Percentiles rank a stretch among this genome's conserved stretches.
Conservation (phyloP, 495 filamentous ascomycete genomes). For the Xylaria longipes region DNA sequence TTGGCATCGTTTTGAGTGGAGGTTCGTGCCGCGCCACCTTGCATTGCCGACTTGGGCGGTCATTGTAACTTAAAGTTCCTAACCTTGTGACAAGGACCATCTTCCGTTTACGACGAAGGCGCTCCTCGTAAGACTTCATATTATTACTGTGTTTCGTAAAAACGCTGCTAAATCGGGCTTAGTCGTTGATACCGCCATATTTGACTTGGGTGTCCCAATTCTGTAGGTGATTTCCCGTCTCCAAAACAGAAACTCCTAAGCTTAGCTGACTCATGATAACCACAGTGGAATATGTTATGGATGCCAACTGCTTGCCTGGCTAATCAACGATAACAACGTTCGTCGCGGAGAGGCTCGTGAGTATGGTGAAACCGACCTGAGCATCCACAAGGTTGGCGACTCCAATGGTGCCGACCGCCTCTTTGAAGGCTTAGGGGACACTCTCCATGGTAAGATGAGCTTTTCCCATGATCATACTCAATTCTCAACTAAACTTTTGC, state of each 20-base stretch:
- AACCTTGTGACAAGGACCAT: conserved; percentile 32
- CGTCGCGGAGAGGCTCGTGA: conserved; percentile 73
- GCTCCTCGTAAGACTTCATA: conserved; percentile 62
- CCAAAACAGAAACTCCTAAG: background rate
- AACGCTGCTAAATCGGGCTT: background rate
- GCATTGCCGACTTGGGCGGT: conserved; percentile 2
- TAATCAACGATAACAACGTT: conserved; percentile 70
- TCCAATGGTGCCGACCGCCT: conserved; percentile 70
- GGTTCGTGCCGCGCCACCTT: conserved; percentile 43
- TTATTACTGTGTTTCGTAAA: conserved; percentile 19
- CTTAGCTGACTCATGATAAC: background rate
- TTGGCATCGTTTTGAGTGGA: conserved; percentile 80
- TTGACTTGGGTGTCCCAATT: conserved; percentile 78
- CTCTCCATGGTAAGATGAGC: conserved; percentile 54
- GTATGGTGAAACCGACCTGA: conserved; percentile 68
- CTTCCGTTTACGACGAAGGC: conserved; percentile 65
- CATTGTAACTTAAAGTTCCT: background rate
- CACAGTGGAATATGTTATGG: conserved; percentile 74
- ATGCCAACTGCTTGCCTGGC: conserved; percentile 82
- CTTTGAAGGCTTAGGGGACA: conserved; percentile 71
- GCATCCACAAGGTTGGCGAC: conserved; percentile 48
- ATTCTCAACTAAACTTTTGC: background rate
- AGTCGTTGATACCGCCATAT: conserved; percentile 75
- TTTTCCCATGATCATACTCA: background rate
- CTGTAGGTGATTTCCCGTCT: conserved; percentile 40